A percentile compares a stretch with the other conserved stretches of the same genome.
These are phyloP conservation scores for Xylaria sp. DNA, from an alignment of 2,329 filamentous ascomycete species.

Conservation along the genomic window DNA sequence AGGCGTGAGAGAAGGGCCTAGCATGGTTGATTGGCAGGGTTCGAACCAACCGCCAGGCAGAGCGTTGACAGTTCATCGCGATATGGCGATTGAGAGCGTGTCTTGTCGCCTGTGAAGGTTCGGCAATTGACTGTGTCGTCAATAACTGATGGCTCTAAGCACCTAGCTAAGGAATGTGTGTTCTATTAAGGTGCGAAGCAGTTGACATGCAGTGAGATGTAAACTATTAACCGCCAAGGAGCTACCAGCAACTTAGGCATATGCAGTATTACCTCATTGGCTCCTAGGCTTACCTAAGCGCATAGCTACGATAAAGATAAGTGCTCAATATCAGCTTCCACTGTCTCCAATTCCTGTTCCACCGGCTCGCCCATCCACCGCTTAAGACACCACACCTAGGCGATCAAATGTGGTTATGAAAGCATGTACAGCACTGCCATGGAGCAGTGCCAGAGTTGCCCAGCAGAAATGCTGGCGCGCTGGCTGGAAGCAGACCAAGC, in stretches of 20 bases:
- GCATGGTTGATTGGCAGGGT: slow-evolving; percentile 51
- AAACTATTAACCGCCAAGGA: background rate
- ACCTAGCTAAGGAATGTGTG: background rate
- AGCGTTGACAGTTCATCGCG: slow-evolving; percentile 53
- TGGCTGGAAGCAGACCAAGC: slow-evolving; percentile 23
- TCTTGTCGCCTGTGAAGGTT: background rate
- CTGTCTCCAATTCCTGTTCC: background rate
- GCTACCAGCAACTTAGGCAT: background rate
- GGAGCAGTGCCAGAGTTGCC: slow-evolving; percentile 42
- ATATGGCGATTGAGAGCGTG: background rate
- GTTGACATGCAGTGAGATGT: background rate
- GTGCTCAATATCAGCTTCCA: background rate
- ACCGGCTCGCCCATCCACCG: background rate
- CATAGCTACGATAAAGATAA: background rate
- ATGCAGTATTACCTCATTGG: slow-evolving; percentile 10
- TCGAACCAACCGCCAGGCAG: slow-evolving; percentile 52
- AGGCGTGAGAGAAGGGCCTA: slow-evolving; percentile 58
- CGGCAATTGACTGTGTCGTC: background rate
- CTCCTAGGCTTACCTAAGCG: background rate
- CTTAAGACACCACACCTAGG: slow-evolving; percentile 3
- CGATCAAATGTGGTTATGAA: slow-evolving; percentile 49
- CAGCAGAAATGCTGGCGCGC: slow-evolving; percentile 15
- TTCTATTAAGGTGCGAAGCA: background rate
- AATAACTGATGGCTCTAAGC: background rate
- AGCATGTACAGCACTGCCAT: slow-evolving; percentile 46